Percentiles rank a stretch among this genome's conserved stretches.
Conservation (phyloP, 768 basidiomycete species). For the Agaricus sinodeliciosus region DNA sequence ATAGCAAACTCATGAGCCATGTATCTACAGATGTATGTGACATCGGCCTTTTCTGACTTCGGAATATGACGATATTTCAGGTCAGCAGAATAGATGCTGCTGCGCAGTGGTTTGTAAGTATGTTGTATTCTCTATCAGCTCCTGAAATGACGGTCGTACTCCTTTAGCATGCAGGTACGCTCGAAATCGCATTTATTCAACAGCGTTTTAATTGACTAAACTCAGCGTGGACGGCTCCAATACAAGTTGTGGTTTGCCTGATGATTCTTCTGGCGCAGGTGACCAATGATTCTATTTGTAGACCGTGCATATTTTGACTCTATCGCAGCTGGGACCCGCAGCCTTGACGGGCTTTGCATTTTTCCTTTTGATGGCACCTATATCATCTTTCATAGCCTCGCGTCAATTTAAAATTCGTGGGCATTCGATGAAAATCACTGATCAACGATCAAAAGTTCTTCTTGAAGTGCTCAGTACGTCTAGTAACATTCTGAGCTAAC, state of each 20-base stretch:
- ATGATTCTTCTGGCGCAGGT: slow-evolving; percentile 56
- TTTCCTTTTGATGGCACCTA: slow-evolving; percentile 54
- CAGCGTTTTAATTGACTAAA: not conserved
- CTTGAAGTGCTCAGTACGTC: slow-evolving; percentile 52
- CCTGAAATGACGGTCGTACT: not conserved
- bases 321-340: slow-evolving; percentile 53
- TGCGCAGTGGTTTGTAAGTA: slow-evolving; percentile 68
- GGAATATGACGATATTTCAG: slow-evolving; percentile 19
- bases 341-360: slow-evolving; percentile 66
- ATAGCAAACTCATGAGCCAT: slow-evolving; percentile 53
- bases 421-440: slow-evolving; percentile 54
- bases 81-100: slow-evolving; percentile 52
- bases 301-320: not conserved
- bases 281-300: not conserved
- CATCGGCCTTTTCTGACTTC: not conserved
- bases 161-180: slow-evolving; percentile 33
- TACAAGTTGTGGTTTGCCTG: slow-evolving; percentile 54
- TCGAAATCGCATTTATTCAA: slow-evolving; percentile 5
- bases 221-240: slow-evolving; percentile 59
- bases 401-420: slow-evolving; percentile 48
- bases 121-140: not conserved
- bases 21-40: slow-evolving; percentile 57
- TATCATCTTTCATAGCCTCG: slow-evolving; percentile 61
- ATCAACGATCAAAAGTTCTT: slow-evolving; percentile 55
- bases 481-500: not conserved